Evolutionary conservation across 1,139 yeast genomes (phyloP).

Genomic region (Kodamaea ohmeri): DNA sequence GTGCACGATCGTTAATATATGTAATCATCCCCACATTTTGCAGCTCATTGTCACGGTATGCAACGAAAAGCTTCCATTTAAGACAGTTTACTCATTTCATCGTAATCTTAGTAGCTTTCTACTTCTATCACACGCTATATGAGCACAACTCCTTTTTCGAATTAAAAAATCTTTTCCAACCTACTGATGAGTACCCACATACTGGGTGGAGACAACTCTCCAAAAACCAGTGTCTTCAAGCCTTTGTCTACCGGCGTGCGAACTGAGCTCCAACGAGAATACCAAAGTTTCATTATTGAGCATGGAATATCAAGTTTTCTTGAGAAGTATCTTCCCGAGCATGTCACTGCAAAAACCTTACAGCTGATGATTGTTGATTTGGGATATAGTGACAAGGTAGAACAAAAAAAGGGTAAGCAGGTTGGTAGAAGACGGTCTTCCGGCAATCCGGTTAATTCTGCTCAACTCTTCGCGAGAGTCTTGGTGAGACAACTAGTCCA

Average conservation of each 20-base stretch:
- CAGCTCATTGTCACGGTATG: background rate
- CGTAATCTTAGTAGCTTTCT: background rate
- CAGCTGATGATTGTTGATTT: slow-evolving; percentile 18
- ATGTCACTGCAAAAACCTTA: slow-evolving; percentile 17
- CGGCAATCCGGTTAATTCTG: background rate
- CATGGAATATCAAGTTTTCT: slow-evolving; percentile 20
- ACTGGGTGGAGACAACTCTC: background rate
- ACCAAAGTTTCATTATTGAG: slow-evolving; percentile 16
- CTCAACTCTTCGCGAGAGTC: background rate
- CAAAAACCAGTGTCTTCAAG: background rate
- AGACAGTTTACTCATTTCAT: background rate
- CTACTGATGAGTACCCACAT: slow-evolving; percentile 1
- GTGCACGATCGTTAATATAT: background rate
- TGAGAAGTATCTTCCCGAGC: slow-evolving; percentile 17
- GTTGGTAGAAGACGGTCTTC: background rate
- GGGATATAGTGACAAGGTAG: slow-evolving; percentile 15
- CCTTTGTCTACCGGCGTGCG: background rate
- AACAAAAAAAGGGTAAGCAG: background rate
- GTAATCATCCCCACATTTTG: slow-evolving; percentile 1
- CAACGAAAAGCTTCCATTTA: too few relatives aligned
- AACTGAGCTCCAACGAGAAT: slow-evolving; percentile 4
- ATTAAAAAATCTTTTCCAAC: slow-evolving; percentile 2
- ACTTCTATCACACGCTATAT: background rate
- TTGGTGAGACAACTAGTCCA: slow-evolving; percentile 1
- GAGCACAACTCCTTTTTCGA: background rate